These are phyloP conservation scores for Candida dubliniensis DNA, from an alignment of 1,139 yeast species.

Conservation along the genomic window DNA sequence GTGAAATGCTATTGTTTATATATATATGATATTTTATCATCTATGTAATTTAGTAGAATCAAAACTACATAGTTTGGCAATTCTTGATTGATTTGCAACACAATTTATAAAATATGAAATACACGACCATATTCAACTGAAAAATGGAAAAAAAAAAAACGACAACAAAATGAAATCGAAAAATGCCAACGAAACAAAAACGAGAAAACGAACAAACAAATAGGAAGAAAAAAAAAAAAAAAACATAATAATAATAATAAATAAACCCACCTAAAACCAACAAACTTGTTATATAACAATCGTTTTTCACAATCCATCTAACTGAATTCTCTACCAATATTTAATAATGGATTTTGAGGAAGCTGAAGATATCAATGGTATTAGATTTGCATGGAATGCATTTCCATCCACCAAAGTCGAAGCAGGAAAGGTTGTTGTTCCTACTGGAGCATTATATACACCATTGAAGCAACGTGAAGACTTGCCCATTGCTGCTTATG, in stretches of 20 bases:
- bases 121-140: background rate
- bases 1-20: too few species aligned
- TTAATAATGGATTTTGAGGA: slow-evolving; percentile 46
- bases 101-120: too few species aligned
- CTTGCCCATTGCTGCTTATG: slow-evolving; percentile 79
- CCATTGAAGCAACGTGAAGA: slow-evolving; percentile 83
- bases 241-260: background rate
- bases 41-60: too few species aligned
- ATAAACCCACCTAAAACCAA: background rate
- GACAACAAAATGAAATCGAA: background rate
- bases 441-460: slow-evolving; percentile 91
- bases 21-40: too few species aligned
- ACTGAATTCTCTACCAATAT: too few species aligned
- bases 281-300: background rate
- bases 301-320: background rate
- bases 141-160: slow-evolving; percentile 3
- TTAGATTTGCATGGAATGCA: slow-evolving; percentile 52
- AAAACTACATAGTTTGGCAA: too few species aligned
- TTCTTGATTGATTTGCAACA: too few species aligned
- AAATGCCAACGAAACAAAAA: slow-evolving; percentile 9
- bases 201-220: background rate
- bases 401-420: slow-evolving; percentile 86
- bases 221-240: background rate
- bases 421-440: slow-evolving; percentile 90
- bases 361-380: slow-evolving; percentile 51